Evolutionary conservation across 495 filamentous ascomycete species (phyloP).

Genomic region (Xylaria grammica): DNA sequence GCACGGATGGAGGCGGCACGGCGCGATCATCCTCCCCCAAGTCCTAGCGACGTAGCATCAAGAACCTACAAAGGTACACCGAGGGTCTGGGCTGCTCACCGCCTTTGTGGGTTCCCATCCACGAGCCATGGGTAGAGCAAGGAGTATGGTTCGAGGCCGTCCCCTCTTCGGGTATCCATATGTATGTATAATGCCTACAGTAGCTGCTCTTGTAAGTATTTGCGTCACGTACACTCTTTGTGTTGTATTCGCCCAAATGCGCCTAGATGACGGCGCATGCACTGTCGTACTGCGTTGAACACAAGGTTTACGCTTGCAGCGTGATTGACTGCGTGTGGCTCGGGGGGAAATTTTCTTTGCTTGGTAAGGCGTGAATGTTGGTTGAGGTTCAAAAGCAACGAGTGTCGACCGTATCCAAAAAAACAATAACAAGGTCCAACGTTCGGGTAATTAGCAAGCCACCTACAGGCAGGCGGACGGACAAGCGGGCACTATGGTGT

Average conservation of each 20-base stretch:
- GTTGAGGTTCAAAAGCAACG: neutral
- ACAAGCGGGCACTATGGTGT: neutral
- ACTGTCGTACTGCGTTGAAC: conserved; percentile 9
- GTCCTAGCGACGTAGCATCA: neutral
- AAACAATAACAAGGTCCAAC: neutral
- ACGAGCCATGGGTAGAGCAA: conserved; percentile 1
- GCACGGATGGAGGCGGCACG: neutral
- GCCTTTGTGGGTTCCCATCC: conserved; percentile 13
- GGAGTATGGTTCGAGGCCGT: neutral
- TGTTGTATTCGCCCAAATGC: neutral
- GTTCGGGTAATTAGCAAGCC: conserved; percentile 16
- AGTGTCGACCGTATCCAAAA: neutral
- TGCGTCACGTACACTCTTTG: neutral
- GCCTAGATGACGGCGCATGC: neutral
- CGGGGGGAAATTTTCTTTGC: neutral
- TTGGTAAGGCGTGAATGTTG: neutral
- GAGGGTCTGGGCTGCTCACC: conserved; percentile 13
- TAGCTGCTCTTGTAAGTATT: neutral
- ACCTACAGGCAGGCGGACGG: neutral
- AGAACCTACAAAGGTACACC: conserved; percentile 3
- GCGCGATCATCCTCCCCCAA: neutral
- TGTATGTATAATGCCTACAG: no score
- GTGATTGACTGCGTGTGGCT: conserved; percentile 5
- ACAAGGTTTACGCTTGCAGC: neutral
- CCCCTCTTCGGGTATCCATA: neutral